These are phyloP conservation scores for Verticillium longisporum DNA, from an alignment of 2,329 filamentous ascomycete species.

Conservation along the genomic window DNA sequence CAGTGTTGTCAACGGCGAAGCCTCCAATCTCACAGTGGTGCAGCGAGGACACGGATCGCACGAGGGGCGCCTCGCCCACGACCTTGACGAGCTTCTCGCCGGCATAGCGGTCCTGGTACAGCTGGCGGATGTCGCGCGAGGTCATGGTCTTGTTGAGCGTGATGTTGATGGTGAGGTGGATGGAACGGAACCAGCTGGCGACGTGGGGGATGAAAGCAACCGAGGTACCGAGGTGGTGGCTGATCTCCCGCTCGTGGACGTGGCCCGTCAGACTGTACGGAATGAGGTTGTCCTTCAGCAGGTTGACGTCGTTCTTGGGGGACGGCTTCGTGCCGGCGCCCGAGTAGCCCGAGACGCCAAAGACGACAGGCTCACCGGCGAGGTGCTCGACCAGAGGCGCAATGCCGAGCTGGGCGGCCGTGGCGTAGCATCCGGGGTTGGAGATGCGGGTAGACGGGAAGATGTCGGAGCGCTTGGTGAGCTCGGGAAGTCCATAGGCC, in stretches of 20 bases:
- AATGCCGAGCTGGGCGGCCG: conserved; percentile 84
- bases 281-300: conserved; percentile 81
- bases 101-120: conserved; percentile 94
- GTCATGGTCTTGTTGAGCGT: conserved; percentile 82
- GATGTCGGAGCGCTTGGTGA: conserved; percentile 70
- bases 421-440: conserved; percentile 94
- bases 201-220: conserved; percentile 74
- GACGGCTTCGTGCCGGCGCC: conserved; percentile 92
- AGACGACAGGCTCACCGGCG: conserved; percentile 72
- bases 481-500: conserved; percentile 88
- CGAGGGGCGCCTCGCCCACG: conserved; percentile 76
- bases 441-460: conserved; percentile 74
- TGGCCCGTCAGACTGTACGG: conserved; percentile 90
- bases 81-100: conserved; percentile 95
- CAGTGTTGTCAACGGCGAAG: conserved; percentile 85
- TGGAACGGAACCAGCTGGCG: conserved; percentile 95
- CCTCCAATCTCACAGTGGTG: conserved; percentile 92
- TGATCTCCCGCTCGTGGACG: conserved; percentile 91
- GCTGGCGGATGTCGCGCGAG: conserved; percentile 82
- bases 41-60: conserved; percentile 77
- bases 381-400: conserved; percentile 72
- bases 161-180: conserved; percentile 85
- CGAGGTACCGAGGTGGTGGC: conserved; percentile 62
- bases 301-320: conserved; percentile 84
- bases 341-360: conserved; percentile 90